Percentiles rank a stretch among this genome's conserved stretches.
These are phyloP conservation scores for Candida ascalaphidarum DNA, from an alignment of 805 yeast species.

Conservation along the genomic window DNA sequence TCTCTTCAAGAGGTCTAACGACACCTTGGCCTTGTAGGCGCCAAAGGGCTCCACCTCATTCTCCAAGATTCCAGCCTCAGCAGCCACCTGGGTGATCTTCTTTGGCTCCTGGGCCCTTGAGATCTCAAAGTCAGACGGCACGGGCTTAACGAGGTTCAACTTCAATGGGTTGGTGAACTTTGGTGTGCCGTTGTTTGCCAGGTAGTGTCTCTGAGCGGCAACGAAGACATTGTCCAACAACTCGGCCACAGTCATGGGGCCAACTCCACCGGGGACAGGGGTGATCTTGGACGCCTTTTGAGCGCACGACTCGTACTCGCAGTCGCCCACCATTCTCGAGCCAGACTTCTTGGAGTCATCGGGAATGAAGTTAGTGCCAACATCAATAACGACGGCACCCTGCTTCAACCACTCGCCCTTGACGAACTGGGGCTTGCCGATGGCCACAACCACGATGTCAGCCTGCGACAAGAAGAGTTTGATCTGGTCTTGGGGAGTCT, in stretches of 20 bases:
- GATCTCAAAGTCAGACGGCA: slow-evolving; percentile 74
- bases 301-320: slow-evolving; percentile 50
- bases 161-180: slow-evolving; percentile 46
- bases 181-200: slow-evolving; percentile 32
- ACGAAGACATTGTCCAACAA: slow-evolving; percentile 61
- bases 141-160: slow-evolving; percentile 51
- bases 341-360: slow-evolving; percentile 65
- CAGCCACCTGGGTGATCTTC: slow-evolving; percentile 57
- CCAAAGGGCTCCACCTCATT: slow-evolving; percentile 71
- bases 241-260: slow-evolving; percentile 89
- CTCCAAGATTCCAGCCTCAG: slow-evolving; percentile 59
- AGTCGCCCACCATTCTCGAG: slow-evolving; percentile 69
- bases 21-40: slow-evolving; percentile 68
- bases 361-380: slow-evolving; percentile 70
- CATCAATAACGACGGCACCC: slow-evolving; percentile 69
- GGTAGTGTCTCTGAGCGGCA: slow-evolving; percentile 52
- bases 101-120: slow-evolving; percentile 72
- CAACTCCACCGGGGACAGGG: slow-evolving; percentile 92
- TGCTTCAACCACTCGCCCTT: slow-evolving; percentile 68
- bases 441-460: slow-evolving; percentile 71
- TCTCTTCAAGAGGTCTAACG: slow-evolving; percentile 54
- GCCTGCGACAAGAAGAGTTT: slow-evolving; percentile 45
- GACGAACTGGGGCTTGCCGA: slow-evolving; percentile 64
- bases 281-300: slow-evolving; percentile 56
- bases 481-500: slow-evolving; percentile 44